Conservation (phyloP, 768 basidiomycete genomes). For the Collybiopsis confluens region DNA sequence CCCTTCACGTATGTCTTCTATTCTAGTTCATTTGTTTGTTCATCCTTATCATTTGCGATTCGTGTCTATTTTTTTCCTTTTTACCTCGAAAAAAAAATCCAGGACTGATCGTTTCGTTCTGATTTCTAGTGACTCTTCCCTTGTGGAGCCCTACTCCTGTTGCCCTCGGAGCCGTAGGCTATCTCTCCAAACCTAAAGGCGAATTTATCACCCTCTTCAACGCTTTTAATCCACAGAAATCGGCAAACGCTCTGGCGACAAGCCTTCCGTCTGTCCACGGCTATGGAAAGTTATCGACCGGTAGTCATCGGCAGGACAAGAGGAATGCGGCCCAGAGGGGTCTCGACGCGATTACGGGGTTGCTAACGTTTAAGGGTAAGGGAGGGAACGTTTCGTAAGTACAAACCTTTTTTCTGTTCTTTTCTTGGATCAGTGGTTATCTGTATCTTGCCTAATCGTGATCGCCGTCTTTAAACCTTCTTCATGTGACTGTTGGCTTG, state of each 20-base stretch:
- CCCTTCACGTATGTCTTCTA: slow-evolving; percentile 46
- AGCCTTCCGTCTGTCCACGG: slow-evolving; percentile 57
- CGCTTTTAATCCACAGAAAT: slow-evolving; percentile 49
- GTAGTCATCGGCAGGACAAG: slow-evolving; percentile 50
- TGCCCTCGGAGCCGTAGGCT: slow-evolving; percentile 71
- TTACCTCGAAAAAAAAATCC: too few relatives aligned
- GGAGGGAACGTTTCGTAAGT: slow-evolving; percentile 35
- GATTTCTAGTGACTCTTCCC: slow-evolving; percentile 51
- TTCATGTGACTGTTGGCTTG: too few relatives aligned
- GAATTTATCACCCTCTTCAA: slow-evolving; percentile 72
- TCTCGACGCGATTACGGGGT: slow-evolving; percentile 48
- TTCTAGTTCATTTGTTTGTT: not conserved
- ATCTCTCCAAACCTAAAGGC: slow-evolving; percentile 63
- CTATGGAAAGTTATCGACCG: slow-evolving; percentile 54
- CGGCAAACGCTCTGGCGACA: slow-evolving; percentile 36
- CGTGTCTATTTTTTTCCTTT: not conserved
- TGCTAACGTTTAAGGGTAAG: slow-evolving; percentile 40
- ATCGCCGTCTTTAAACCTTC: not conserved
- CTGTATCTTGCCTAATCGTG: too few relatives aligned
- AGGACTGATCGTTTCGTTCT: too few relatives aligned
- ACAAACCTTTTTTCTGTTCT: too few relatives aligned
- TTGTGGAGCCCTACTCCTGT: slow-evolving; percentile 68
- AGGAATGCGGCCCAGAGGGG: slow-evolving; percentile 56
- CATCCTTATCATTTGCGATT: not conserved
- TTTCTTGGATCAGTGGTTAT: not conserved